Conservation (phyloP, 768 basidiomycete species). For the Lactifluus piperatus region DNA sequence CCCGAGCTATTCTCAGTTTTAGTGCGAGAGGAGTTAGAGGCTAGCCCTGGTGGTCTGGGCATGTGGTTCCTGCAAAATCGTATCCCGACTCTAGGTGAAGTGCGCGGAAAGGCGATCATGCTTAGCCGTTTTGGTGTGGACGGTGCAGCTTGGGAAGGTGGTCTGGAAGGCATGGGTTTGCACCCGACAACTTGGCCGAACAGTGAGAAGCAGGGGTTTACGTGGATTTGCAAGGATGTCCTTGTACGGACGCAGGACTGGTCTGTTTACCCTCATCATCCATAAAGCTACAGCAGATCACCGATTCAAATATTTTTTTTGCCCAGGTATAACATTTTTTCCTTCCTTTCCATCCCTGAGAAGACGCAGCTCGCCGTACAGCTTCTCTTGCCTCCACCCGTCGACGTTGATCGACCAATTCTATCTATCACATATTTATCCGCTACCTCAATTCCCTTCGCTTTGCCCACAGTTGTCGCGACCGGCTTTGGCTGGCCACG, state of each 20-base stretch:
- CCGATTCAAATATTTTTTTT: neutral
- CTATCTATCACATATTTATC: conserved; percentile 77
- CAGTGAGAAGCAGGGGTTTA: conserved; percentile 60
- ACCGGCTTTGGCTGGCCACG: conserved; percentile 79
- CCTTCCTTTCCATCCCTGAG: conserved; percentile 77
- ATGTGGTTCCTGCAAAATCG: conserved; percentile 84
- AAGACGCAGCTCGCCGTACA: conserved; percentile 54
- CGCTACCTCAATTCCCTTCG: conserved; percentile 72
- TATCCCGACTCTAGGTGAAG: conserved; percentile 75
- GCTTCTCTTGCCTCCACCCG: conserved; percentile 38
- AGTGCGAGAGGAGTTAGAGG: conserved; percentile 55
- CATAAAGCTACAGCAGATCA: neutral
- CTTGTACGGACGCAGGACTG: conserved; percentile 79
- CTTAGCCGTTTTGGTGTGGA: conserved; percentile 79
- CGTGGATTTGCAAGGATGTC: conserved; percentile 67
- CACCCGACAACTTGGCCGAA: conserved; percentile 85
- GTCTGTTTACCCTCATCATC: conserved; percentile 35
- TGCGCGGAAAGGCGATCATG: conserved; percentile 76
- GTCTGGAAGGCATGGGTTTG: conserved; percentile 70
- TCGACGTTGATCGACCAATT: conserved; percentile 29
- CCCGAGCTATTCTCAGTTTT: conserved; percentile 47
- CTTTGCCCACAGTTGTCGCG: conserved; percentile 68
- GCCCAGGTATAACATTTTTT: conserved; percentile 74
- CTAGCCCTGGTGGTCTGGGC: conserved; percentile 40
- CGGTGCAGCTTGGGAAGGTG: conserved; percentile 59